Evolutionary conservation across 2,329 filamentous ascomycete genomes (phyloP), one percentile per base, ranked within the genome.

Genomic region (Nigrospora oryzae): DNA sequence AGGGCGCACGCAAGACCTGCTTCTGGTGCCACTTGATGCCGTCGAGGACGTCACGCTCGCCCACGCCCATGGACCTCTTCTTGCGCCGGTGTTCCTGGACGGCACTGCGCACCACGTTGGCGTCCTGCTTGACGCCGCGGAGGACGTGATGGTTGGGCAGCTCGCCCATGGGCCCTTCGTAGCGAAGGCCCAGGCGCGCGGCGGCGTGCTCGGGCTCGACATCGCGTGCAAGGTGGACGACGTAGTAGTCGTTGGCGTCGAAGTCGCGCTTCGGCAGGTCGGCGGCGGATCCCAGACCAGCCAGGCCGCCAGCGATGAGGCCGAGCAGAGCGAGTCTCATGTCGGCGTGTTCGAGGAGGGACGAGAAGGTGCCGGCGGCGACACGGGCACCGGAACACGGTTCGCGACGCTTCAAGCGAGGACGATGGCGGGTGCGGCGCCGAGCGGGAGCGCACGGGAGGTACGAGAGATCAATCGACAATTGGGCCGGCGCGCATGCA

Each of bases 211-310:
- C 67, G 14, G 89, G 89, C 13, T 80, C 73, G 7, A 77, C 72
- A 34, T 76, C 71, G 12, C 77, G 68, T 47, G 84, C 79, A 57
- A 98, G 77, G 53, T 96, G 86, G 39, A 98, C 74, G 51, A 94
- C 89, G 63, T 97, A 96, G 68, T 95, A 97, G 65, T 98, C 91
- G 65, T 89, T 81, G 35, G 77, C 74, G 41, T 85, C 77, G 71
- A 94, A 87, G 59, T 93, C 77, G 55, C 86, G 84, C 50, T 74
- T 69, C 41, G 72, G 69, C 38, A 79, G 63, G 43, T 55, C 52
- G 38, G 71, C 62, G 30, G 74, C 69, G 46, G 70, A 65, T 49
- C 71, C 64, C 57, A 74, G 57, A 48, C 64, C 65, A 48, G 74
- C 67, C 40, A 81, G 64, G 63, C 75, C 69, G 44, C 58, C 55